phyloP scores from a whole-genome alignment of 2,329 filamentous ascomycete species.

The Trichoderma gracile region DNA sequence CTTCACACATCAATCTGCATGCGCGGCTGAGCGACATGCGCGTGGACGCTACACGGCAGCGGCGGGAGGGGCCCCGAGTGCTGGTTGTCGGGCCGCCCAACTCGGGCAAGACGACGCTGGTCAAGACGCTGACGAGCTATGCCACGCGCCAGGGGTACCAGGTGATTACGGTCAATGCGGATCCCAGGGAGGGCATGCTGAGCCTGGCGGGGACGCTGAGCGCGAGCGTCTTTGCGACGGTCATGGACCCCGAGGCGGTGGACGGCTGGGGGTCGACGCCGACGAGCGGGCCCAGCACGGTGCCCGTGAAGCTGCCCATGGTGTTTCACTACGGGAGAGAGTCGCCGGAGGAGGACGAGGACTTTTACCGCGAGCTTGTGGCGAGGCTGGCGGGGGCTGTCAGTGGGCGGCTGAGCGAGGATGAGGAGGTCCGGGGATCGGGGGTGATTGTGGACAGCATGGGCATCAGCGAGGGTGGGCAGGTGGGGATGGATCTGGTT shows the following conservation, averaged over 20 bases:
- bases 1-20: slow-evolving; percentile 81
- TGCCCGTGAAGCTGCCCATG: slow-evolving; percentile 88
- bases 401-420: slow-evolving; percentile 74
- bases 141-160: slow-evolving; percentile 72
- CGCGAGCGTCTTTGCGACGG: slow-evolving; percentile 80
- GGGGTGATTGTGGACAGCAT: slow-evolving; percentile 88
- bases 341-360: slow-evolving; percentile 69
- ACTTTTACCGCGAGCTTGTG: slow-evolving; percentile 71
- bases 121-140: slow-evolving; percentile 76
- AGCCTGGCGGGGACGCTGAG: slow-evolving; percentile 79
- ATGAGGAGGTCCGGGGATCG: slow-evolving; percentile 66
- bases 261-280: slow-evolving; percentile 88
- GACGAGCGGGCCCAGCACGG: slow-evolving; percentile 82
- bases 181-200: slow-evolving; percentile 78
- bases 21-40: slow-evolving; percentile 78
- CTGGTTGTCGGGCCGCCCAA: slow-evolving; percentile 77
- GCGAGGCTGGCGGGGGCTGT: slow-evolving; percentile 78
- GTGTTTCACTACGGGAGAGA: slow-evolving; percentile 84
- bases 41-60: slow-evolving; percentile 54
- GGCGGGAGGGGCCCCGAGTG: slow-evolving; percentile 70
- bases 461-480: slow-evolving; percentile 65
- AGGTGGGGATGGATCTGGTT: slow-evolving; percentile 72
- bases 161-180: slow-evolving; percentile 80
- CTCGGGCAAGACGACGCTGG: slow-evolving; percentile 80
- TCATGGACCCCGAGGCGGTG: slow-evolving; percentile 78